Conservation (phyloP, 179 eudicot genomes). For the Beta corolliflora region DNA sequence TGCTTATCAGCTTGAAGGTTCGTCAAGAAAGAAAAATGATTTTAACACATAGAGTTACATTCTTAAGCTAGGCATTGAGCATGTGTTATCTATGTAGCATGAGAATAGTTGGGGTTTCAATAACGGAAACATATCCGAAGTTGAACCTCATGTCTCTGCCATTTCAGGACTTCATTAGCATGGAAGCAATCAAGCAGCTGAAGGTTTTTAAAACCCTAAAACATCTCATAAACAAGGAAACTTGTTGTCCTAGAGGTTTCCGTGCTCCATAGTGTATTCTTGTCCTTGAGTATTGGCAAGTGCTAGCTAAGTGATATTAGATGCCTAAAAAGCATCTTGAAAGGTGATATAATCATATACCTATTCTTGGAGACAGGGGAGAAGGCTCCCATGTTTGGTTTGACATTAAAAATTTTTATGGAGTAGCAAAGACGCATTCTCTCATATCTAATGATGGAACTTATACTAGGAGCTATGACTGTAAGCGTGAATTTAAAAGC, state of each 20-base stretch:
- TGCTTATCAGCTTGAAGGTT: neutral
- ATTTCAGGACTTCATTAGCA: no score
- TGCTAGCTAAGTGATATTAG: neutral
- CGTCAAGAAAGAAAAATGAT: no score
- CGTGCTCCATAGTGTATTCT: neutral
- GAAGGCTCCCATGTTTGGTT: neutral
- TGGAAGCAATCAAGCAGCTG: no score
- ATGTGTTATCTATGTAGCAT: no score
- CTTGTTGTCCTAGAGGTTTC: no score
- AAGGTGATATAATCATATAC: neutral
- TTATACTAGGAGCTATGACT: neutral
- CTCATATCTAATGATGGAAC: neutral
- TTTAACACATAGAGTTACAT: no score
- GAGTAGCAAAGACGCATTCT: neutral
- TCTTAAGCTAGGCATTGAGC: neutral
- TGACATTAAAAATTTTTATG: no score
- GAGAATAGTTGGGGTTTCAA: no score
- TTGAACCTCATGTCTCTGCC: no score
- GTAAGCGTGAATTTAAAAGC: neutral
- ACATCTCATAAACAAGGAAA: neutral
- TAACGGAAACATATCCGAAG: no score
- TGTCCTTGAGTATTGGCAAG: neutral
- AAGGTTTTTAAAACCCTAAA: neutral
- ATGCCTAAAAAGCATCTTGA: neutral
- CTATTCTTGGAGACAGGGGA: neutral